A percentile compares a stretch with the other conserved stretches of the same genome.
Evolutionary conservation across 305 asterid species (phyloP).

Genomic region (Rubia peregrina): DNA sequence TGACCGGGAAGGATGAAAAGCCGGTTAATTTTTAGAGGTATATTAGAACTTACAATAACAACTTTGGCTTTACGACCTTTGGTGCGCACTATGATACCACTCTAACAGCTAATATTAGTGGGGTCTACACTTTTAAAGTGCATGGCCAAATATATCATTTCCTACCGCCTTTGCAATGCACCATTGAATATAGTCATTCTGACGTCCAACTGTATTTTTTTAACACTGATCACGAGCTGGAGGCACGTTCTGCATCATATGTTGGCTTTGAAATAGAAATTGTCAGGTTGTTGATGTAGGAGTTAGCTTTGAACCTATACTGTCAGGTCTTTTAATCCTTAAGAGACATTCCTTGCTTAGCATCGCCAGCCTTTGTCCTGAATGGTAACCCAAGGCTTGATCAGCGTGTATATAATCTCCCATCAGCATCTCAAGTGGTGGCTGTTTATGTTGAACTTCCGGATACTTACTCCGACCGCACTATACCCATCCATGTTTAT

Average conservation of each 20-base stretch:
- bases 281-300: background rate
- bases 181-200: too few species aligned
- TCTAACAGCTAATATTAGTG: too few species aligned
- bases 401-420: background rate
- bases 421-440: background rate
- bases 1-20: too few species aligned
- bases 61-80: too few species aligned
- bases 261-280: background rate
- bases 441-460: background rate
- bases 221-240: background rate
- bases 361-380: background rate
- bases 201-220: background rate
- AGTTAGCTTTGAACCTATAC: background rate
- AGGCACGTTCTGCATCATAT: background rate
- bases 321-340: background rate
- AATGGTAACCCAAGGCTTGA: background rate
- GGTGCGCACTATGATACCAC: too few species aligned
- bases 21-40: too few species aligned
- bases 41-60: too few species aligned
- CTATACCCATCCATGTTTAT: constrained; percentile 1
- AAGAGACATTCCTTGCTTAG: background rate
- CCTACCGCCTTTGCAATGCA: too few species aligned
- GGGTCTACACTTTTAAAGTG: too few species aligned
- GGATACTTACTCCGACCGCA: background rate
- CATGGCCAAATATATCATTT: too few species aligned